These are phyloP conservation scores for Dendrocalamus latiflorus DNA, from an alignment of 202 grass and related monocot genomes.

Conservation along the genomic window DNA sequence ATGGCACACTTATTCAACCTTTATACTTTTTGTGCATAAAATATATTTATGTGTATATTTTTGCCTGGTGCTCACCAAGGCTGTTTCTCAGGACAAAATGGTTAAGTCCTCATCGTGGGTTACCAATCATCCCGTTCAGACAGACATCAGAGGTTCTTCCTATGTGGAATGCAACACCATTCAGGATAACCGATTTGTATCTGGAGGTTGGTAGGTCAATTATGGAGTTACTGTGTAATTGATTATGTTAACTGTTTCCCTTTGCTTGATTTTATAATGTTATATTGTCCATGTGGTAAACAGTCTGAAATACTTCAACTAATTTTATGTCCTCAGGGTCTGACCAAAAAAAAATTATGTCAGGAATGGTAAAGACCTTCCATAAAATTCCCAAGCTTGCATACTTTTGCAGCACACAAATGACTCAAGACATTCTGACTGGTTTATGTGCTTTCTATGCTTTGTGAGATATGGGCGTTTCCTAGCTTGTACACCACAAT, in stretches of 20 bases:
- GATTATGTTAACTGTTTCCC: not conserved
- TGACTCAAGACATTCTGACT: not conserved
- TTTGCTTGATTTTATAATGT: not conserved
- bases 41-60: not conserved
- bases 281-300: not conserved
- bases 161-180: slow-evolving; percentile 24
- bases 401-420: not conserved
- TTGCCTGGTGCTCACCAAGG: slow-evolving; percentile 18
- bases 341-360: not conserved
- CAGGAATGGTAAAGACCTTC: not conserved
- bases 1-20: not conserved
- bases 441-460: not conserved
- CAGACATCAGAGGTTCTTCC: slow-evolving; percentile 43
- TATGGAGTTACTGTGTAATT: not conserved
- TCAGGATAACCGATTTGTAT: slow-evolving; percentile 45
- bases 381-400: not conserved
- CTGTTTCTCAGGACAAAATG: slow-evolving; percentile 65
- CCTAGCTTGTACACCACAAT: not conserved
- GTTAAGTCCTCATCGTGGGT: slow-evolving; percentile 43
- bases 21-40: not conserved
- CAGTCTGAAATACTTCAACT: slow-evolving; percentile 9
- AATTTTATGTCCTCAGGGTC: not conserved
- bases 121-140: slow-evolving; percentile 43
- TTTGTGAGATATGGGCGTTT: not conserved
- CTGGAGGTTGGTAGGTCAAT: slow-evolving; percentile 61